Evolutionary conservation across 169 alveolate genomes (phyloP).

Genomic region (Plasmodium yoelii): DNA sequence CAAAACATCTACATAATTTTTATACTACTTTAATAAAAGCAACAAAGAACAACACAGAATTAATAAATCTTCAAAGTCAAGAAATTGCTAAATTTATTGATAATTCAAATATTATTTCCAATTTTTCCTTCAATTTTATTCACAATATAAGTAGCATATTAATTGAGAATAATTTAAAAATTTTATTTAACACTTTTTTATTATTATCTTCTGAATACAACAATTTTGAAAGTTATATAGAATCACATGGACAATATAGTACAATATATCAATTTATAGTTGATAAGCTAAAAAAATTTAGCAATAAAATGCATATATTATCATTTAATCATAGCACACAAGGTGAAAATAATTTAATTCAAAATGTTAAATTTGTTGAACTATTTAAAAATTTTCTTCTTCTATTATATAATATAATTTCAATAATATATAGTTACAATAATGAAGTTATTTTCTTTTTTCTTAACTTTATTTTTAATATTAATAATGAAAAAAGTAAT

Average conservation of each 20-base stretch:
- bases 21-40: neutral
- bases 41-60: neutral
- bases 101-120: neutral
- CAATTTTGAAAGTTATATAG: constrained; percentile 19
- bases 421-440: constrained; percentile 66
- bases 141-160: constrained; percentile 31
- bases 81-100: neutral
- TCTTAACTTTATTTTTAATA: constrained; percentile 52
- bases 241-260: constrained; percentile 1
- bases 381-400: constrained; percentile 51
- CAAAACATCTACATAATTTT: too few relatives aligned
- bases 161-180: constrained; percentile 43
- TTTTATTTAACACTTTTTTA: constrained; percentile 31
- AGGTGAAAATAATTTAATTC: neutral
- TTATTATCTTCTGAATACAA: constrained; percentile 51
- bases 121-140: constrained; percentile 26
- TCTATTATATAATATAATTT: constrained; percentile 54
- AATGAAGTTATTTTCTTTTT: constrained; percentile 43
- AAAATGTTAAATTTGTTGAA: constrained; percentile 29
- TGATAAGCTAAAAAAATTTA: constrained; percentile 14
- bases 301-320: constrained; percentile 38
- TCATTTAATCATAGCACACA: constrained; percentile 4
- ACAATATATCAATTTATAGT: constrained; percentile 61
- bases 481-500: constrained; percentile 21
- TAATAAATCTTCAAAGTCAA: neutral